A percentile compares a stretch with the other conserved stretches of the same genome.
These are phyloP conservation scores for Penicillium sp. DNA, from an alignment of 2,329 filamentous ascomycete genomes.

Conservation along the genomic window DNA sequence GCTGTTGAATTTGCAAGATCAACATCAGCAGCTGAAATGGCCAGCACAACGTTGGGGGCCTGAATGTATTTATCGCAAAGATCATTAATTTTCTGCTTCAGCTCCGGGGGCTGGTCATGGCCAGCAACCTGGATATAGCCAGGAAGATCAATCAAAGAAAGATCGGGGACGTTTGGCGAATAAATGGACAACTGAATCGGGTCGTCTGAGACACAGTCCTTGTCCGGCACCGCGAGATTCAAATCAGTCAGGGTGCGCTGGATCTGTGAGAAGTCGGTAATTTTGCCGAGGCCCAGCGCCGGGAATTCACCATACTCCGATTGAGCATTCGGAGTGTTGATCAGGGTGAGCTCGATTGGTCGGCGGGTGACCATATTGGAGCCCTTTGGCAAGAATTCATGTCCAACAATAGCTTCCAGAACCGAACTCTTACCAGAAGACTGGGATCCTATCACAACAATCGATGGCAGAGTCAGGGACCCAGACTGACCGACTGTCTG, in stretches of 20 bases:
- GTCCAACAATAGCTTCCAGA: constrained; percentile 92
- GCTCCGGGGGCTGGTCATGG: constrained; percentile 81
- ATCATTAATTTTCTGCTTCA: constrained; percentile 94
- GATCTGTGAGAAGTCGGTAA: constrained; percentile 80
- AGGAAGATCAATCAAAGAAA: constrained; percentile 93
- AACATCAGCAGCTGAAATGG: constrained; percentile 96
- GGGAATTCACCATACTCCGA: constrained; percentile 97
- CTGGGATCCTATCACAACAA: constrained; percentile 98
- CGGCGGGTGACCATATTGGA: constrained; percentile 96
- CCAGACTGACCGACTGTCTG: constrained; percentile 91
- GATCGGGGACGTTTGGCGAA: constrained; percentile 90
- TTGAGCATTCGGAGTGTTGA: constrained; percentile 86
- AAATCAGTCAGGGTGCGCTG: constrained; percentile 93
- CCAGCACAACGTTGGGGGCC: constrained; percentile 90
- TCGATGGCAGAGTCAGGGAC: constrained; percentile 84
- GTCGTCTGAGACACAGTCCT: constrained; percentile 92
- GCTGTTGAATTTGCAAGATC: constrained; percentile 96
- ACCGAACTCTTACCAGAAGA: constrained; percentile 98
- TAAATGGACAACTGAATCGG: constrained; percentile 95
- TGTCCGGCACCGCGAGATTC: constrained; percentile 86
- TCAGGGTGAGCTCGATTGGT: constrained; percentile 91
- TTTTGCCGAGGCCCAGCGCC: constrained; percentile 81
- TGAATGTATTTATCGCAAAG: constrained; percentile 99
- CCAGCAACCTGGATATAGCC: constrained; percentile 97
- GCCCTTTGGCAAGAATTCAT: constrained; percentile 97